phyloP scores from a whole-genome alignment of 768 basidiomycete genomes.

The Boletus reticulatus region DNA sequence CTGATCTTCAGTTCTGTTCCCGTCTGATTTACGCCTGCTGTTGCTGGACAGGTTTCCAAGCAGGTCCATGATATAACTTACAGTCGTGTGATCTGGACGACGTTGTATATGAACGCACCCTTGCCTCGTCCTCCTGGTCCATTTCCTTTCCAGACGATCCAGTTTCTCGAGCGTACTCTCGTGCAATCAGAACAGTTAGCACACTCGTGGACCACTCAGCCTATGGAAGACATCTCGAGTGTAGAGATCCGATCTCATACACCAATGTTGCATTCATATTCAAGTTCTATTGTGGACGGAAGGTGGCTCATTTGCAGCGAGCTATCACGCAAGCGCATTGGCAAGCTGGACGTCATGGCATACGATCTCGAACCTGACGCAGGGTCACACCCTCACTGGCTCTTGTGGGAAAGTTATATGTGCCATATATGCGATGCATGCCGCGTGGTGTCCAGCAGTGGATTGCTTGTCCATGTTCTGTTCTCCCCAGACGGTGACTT shows the following conservation, averaged over 20 bases:
- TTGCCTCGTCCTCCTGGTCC: not conserved
- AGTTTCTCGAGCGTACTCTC: not conserved
- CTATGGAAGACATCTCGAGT: too few species aligned
- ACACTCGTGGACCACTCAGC: not conserved
- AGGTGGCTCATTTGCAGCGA: not conserved
- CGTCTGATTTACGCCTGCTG: too few species aligned
- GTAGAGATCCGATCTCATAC: too few species aligned
- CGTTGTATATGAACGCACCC: not conserved
- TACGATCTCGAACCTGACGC: not conserved
- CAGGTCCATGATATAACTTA: not conserved
- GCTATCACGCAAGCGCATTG: too few species aligned
- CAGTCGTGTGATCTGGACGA: not conserved
- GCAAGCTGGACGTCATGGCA: not conserved
- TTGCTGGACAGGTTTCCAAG: not conserved
- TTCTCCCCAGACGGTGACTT: too few species aligned
- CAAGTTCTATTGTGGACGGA: not conserved
- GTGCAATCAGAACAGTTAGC: not conserved
- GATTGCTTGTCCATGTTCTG: too few species aligned
- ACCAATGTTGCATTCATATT: too few species aligned
- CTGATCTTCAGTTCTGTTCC: too few species aligned
- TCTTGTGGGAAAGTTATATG: too few species aligned
- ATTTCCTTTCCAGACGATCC: not conserved
- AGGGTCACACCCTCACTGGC: too few species aligned
- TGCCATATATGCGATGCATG: too few species aligned
- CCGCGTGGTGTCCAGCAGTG: too few species aligned